These are phyloP conservation scores for Rhodotorula toruloides DNA, from an alignment of 768 basidiomycete species.

Conservation along the genomic window DNA sequence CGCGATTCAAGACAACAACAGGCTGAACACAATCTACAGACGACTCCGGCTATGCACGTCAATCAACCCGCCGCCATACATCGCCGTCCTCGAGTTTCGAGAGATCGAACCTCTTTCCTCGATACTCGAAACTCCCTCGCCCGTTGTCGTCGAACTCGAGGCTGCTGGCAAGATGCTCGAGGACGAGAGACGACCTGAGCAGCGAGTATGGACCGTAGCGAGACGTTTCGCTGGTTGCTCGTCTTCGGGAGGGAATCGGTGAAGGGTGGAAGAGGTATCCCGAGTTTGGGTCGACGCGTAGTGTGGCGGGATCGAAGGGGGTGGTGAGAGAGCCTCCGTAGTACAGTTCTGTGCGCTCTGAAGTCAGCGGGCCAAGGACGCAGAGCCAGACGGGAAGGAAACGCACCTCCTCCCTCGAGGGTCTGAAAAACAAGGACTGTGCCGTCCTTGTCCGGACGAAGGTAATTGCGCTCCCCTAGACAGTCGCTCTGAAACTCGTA, in stretches of 20 bases:
- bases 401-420: slow-evolving; percentile 16
- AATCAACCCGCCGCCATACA: slow-evolving; percentile 10
- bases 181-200: slow-evolving; percentile 30
- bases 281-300: slow-evolving; percentile 12
- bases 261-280: slow-evolving; percentile 40
- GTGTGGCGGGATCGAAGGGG: slow-evolving; percentile 18
- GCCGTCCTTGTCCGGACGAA: slow-evolving; percentile 23
- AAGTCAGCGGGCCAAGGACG: neutral
- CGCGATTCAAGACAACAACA: neutral
- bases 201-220: slow-evolving; percentile 34
- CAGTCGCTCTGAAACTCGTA: slow-evolving; percentile 35
- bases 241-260: neutral
- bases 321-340: slow-evolving; percentile 23
- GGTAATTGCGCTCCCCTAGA: slow-evolving; percentile 31
- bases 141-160: slow-evolving; percentile 19
- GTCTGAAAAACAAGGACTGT: slow-evolving; percentile 34
- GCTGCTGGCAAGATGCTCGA: slow-evolving; percentile 16
- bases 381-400: neutral
- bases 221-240: neutral
- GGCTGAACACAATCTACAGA: neutral
- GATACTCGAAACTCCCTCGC: slow-evolving; percentile 7
- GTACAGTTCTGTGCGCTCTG: slow-evolving; percentile 8
- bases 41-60: neutral
- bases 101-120: slow-evolving; percentile 1
- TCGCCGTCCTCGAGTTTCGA: neutral